Evolutionary conservation across 225 moss, liverwort and hornwort genomes (phyloP), one percentile per base, ranked within the genome.

Genomic region (Sphagnum tenellum): DNA sequence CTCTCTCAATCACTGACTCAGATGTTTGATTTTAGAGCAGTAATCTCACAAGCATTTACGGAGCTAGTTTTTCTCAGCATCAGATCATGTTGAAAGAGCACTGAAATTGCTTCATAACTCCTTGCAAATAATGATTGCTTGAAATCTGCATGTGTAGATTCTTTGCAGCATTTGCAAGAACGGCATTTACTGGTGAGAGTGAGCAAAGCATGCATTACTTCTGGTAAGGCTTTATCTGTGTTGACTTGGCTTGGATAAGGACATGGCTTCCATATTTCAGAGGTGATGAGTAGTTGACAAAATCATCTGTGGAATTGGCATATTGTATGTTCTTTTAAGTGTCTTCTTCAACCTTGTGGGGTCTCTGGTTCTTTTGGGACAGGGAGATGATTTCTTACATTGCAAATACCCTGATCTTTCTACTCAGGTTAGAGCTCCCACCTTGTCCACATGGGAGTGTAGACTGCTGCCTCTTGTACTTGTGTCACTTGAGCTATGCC

Each of bases 301-400:
- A 61, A 14, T 61, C 48, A 47, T 29, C 29, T 29, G 29, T 29
- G 29, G 29, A 29, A 29, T 29, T 29, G 29, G 29, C 29, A 29
- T 29, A 29, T 29, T 29, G 29, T 0, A 29, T 29, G 29, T 29
- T 29, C 29, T 29, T 29, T 29, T 29, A 29, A 29, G 29, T 29
- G 29, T 29, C 29, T 29, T 29, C 29, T 29, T 29, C 29, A 29
- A 29, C 29, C 29, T 29, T 29, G 29, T 29, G 29, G 29, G 29
- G 29, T 29, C 29, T 29, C 29, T 29, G 29, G 29, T 29, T 29
- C 70, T 46, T 10, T 62, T 55, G 47, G 78, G 65, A 50, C 90
- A 98, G 98, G 98, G 93, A 98, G 73, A 90, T 98, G 98, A 75
- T 98, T 64, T 14, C 98, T 4, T 98, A 98, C 64, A 90, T 98